Evolutionary conservation across 2,329 filamentous ascomycete species (phyloP), one percentile per base, ranked within the genome.

Genomic region (Alternaria postmessia): DNA sequence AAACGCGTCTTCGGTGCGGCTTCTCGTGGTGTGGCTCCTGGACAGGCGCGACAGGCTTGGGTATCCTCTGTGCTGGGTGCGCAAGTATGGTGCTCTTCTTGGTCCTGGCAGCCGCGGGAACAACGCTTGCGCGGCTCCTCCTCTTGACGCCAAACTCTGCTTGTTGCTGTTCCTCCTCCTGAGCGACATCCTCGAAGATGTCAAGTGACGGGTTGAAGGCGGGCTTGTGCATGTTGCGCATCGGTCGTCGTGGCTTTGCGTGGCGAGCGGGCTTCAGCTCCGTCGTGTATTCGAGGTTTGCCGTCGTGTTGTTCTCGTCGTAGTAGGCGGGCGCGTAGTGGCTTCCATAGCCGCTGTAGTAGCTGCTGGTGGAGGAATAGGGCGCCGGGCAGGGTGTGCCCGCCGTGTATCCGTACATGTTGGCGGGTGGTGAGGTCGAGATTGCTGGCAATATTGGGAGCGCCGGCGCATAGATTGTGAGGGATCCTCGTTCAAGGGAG

Each of bases 241-340:
- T 62, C 11, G 76, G 74, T 61, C 76, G 68, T 51, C 76, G 68
- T 7, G 77, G 78, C 56, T 75, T 79, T 39, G 67, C 70, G 39
- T 74, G 69, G 41, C 68, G 63, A 24, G 74, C 47, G 12, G 64
- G 64, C 54, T 77, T 69, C 34, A 79, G 30, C 49, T 78, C 75
- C 36, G 73, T 78, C 12, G 78, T 80, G 62, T 78, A 80, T 55
- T 80, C 75, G 48, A 80, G 62, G 54, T 77, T 76, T 18, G 74
- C 67, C 0, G 77, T 79, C 18, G 76, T 78, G 61, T 74, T 73
- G 63, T 49, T 77, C 71, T 57, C 66, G 61, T 20, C 67, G 54
- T 53, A 43, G 64, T 77, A 75, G 60, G 62, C 67, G n/a, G 71
- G 70, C 71, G 75, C 75, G 71, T 76, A 76, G 32, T 61, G 67